These are phyloP conservation scores for Elaeagnus macrophylla DNA, from an alignment of 306 rosid species.

Conservation along the genomic window DNA sequence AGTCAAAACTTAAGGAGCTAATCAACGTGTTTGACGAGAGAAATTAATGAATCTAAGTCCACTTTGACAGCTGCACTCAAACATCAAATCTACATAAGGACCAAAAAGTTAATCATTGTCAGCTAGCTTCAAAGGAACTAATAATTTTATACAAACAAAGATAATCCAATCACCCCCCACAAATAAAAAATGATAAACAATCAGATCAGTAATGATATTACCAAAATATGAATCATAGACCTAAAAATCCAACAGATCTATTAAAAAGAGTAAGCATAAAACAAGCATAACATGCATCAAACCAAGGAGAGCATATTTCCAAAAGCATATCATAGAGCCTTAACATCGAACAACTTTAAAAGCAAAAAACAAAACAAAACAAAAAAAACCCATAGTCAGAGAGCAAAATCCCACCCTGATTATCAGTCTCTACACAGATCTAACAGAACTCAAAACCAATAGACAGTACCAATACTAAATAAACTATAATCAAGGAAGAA, in stretches of 20 bases:
- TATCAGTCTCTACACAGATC: neutral
- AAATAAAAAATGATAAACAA: neutral
- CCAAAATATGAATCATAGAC: neutral
- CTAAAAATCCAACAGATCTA: slow-evolving; percentile 9
- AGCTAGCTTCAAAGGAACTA: neutral
- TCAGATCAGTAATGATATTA: neutral
- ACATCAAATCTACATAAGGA: slow-evolving; percentile 37
- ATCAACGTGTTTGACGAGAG: slow-evolving; percentile 10
- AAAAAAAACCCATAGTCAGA: neutral
- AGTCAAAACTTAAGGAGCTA: slow-evolving; percentile 17
- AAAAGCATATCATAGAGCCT: neutral
- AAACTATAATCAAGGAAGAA: neutral
- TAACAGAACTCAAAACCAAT: neutral
- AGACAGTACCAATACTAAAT: neutral
- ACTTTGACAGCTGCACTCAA: slow-evolving; percentile 27
- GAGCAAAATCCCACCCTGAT: neutral
- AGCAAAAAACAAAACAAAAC: neutral
- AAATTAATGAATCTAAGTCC: slow-evolving; percentile 21
- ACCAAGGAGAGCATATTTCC: neutral
- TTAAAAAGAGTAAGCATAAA: neutral
- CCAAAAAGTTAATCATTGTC: neutral
- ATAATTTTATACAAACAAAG: neutral
- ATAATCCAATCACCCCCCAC: neutral
- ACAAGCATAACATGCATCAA: neutral
- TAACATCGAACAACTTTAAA: neutral